Percentiles rank a stretch among this genome's conserved stretches.
Conservation (phyloP, 75 land plant species). For the Cunninghamia lanceolata region DNA sequence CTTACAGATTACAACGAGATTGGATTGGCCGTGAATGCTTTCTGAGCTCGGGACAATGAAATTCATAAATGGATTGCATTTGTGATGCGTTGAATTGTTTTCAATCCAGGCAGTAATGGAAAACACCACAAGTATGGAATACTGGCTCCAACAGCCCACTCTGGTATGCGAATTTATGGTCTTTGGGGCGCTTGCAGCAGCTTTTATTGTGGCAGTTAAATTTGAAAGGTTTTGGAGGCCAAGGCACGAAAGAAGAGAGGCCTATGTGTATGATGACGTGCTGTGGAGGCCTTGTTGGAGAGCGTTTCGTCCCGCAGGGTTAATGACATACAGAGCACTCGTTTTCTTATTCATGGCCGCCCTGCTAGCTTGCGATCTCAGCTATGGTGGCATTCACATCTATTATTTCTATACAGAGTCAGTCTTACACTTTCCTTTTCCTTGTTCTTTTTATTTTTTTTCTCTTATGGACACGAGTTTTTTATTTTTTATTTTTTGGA, state of each 20-base stretch:
- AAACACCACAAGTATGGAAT: neutral
- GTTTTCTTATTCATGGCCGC: conserved; percentile 43
- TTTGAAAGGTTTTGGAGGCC: conserved; percentile 34
- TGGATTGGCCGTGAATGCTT: neutral
- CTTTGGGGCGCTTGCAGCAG: conserved; percentile 21
- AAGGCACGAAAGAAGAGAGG: neutral
- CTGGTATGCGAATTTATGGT: conserved; percentile 38
- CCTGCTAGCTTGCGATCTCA: conserved; percentile 17
- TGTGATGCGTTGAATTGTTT: neutral
- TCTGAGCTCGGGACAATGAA: neutral
- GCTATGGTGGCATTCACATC: conserved; percentile 49
- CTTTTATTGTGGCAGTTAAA: conserved; percentile 39
- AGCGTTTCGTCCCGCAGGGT: conserved; percentile 60
- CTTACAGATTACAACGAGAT: neutral
- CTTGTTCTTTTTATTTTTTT: too few species aligned
- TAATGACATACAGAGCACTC: conserved; percentile 58
- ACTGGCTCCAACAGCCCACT: conserved; percentile 59
- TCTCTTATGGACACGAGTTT: neutral
- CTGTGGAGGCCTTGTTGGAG: conserved; percentile 75
- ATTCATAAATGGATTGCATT: neutral
- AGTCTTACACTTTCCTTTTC: neutral
- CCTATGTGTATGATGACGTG: conserved; percentile 47
- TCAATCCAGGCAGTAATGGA: neutral
- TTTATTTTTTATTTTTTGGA: neutral
- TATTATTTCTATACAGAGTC: conserved; percentile 69